Evolutionary conservation across 2,329 filamentous ascomycete species (phyloP), one percentile per base, ranked within the genome.

Genomic region (Dryadomyces quercivorus): DNA sequence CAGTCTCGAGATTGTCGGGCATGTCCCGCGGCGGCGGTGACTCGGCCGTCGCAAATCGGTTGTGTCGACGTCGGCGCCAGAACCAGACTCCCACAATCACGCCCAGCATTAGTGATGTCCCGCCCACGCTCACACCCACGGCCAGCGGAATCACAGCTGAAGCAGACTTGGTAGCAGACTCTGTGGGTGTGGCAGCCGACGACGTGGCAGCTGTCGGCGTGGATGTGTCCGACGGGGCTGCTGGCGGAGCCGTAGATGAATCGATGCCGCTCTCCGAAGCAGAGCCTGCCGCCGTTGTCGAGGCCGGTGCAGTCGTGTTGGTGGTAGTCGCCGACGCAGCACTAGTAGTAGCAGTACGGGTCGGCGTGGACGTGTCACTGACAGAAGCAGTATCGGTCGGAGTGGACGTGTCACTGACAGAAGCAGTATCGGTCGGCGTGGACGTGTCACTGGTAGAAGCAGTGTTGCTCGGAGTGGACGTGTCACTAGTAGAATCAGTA

Each of bases 1-100:
- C 31, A 31, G 47, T 22, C 40, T 12, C 42, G 2, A 55, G 22
- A 31, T 48, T 54, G 45, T 60, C 58, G 2, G 56, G 55, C 31
- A 40, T 36, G 6, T 55, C 51, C 1, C 55, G 58, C 2, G 58
- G 59, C 10, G 58, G 59, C 10, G 59, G 59, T 2, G 59, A 56
- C 40, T 61, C 59, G 34, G 59, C 59, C 2, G 53, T 51, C 0
- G 58, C 51, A 21, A 54, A n/a, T 3, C 38, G 18, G 3, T 49
- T 48, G 2, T 22, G 48, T 12, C 47, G 48, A 2, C 52, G 51
- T 7, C 49, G 52, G 4, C 58, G 57, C 58, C 56, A 59, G 13
- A 57, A 1, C 9, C 54, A 36, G 12, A 26, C 52, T 0, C 51
- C 58, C 2, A 55, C 20, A 2, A 55, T 46, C 3, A 40, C 47